Percentiles rank a stretch among this genome's conserved stretches.
Conservation (phyloP, 106 monocot species). For the Dioscorea zingiberensis region DNA sequence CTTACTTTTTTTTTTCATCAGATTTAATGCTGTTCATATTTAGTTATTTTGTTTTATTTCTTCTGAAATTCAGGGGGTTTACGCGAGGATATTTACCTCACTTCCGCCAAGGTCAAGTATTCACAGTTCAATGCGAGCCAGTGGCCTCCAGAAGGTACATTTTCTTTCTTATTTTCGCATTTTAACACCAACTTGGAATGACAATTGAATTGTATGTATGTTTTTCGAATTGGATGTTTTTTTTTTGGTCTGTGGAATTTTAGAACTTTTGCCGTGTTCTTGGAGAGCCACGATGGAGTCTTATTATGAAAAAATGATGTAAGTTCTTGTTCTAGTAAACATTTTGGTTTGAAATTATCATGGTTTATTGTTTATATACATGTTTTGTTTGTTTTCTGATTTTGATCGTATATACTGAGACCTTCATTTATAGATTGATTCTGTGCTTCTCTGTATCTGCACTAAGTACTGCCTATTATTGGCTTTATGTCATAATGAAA, state of each 20-base stretch:
- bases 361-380: too few species aligned
- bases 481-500: too few species aligned
- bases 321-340: slow-evolving; percentile 20
- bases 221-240: slow-evolving; percentile 10
- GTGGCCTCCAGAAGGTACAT: slow-evolving; percentile 77
- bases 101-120: slow-evolving; percentile 22
- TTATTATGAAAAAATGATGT: slow-evolving; percentile 48
- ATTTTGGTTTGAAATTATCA: too few species aligned
- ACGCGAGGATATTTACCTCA: slow-evolving; percentile 80
- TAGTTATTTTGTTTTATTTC: too few species aligned
- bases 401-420: too few species aligned
- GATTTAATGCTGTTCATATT: too few species aligned
- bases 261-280: slow-evolving; percentile 51
- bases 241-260: neutral
- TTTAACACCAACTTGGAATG: neutral
- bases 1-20: too few species aligned
- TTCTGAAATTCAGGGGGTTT: slow-evolving; percentile 45
- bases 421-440: too few species aligned
- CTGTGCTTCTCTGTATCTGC: too few species aligned
- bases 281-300: slow-evolving; percentile 61
- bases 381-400: too few species aligned
- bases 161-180: neutral
- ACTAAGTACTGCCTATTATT: too few species aligned
- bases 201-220: too few species aligned
- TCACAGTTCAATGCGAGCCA: slow-evolving; percentile 31